phyloP scores from a whole-genome alignment of 805 yeast genomes.

The Yamadazyma akitaensis region DNA sequence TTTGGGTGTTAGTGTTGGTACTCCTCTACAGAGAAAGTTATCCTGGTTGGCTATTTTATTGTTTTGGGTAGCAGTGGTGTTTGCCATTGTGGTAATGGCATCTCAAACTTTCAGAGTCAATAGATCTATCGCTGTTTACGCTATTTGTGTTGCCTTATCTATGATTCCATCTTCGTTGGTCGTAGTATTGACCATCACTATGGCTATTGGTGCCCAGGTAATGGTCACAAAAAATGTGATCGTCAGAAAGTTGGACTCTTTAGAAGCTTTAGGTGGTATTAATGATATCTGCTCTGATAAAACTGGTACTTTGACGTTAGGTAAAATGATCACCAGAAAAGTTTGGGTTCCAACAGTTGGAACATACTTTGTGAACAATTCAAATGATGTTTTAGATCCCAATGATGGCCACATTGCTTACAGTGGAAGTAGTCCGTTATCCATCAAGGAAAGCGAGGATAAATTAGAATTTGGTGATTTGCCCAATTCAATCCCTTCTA shows the following conservation, averaged over 20 bases:
- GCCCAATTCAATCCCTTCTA: constrained; percentile 16
- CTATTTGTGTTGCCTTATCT: constrained; percentile 78
- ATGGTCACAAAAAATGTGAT: constrained; percentile 70
- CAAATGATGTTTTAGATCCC: constrained; percentile 64
- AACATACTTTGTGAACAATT: constrained; percentile 49
- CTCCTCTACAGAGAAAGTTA: constrained; percentile 75
- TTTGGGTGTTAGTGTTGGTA: constrained; percentile 73
- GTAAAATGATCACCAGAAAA: constrained; percentile 70
- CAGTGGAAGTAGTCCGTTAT: constrained; percentile 34
- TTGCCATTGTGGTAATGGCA: constrained; percentile 85
- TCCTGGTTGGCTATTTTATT: constrained; percentile 73
- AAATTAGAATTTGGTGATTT: constrained; percentile 28
- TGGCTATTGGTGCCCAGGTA: constrained; percentile 77
- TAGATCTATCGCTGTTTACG: constrained; percentile 80
- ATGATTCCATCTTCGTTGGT: constrained; percentile 82
- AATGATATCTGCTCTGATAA: constrained; percentile 80
- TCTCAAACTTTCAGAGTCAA: constrained; percentile 74
- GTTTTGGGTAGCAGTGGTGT: constrained; percentile 74
- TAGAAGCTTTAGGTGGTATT: constrained; percentile 76
- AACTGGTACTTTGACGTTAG: constrained; percentile 79
- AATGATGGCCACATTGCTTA: constrained; percentile 47
- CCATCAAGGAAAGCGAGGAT: constrained; percentile 34
- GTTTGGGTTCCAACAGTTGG: constrained; percentile 69
- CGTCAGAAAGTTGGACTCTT: constrained; percentile 72
- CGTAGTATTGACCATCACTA: constrained; percentile 79